phyloP scores from a whole-genome alignment of 129 eudicot genomes.

The Silybum marianum region DNA sequence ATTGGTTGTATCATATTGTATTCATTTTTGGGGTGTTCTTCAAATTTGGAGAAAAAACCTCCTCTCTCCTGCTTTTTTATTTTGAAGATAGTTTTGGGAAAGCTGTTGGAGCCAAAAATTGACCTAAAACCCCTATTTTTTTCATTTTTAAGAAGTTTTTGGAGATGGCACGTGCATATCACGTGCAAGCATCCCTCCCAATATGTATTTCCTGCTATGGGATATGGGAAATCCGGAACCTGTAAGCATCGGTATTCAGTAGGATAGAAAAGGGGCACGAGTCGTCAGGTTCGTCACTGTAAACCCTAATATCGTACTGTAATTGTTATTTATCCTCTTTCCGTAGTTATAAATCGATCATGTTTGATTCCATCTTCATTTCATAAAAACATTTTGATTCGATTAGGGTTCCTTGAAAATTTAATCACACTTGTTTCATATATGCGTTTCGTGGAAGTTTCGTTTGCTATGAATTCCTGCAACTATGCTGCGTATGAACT shows the following conservation, averaged over 20 bases:
- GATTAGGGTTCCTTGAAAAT: background rate
- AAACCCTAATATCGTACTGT: conserved; percentile 33
- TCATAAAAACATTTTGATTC: background rate
- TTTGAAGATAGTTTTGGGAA: too few species aligned
- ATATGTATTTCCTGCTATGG: background rate
- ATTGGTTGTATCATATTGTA: too few species aligned
- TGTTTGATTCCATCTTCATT: background rate
- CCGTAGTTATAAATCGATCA: background rate
- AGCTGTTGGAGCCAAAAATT: too few species aligned
- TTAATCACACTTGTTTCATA: background rate
- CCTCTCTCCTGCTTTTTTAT: too few species aligned
- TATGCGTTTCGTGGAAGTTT: background rate
- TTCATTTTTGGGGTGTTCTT: too few species aligned
- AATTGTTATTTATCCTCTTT: background rate
- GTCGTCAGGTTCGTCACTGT: conserved; percentile 26
- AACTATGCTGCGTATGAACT: background rate
- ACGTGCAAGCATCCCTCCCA: background rate
- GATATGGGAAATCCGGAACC: too few species aligned
- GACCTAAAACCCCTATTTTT: too few species aligned
- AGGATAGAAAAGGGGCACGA: background rate
- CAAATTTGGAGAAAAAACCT: too few species aligned
- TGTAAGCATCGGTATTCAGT: background rate
- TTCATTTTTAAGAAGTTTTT: too few species aligned
- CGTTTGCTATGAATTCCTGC: background rate
- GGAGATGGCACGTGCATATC: background rate